Conservation (phyloP, 768 basidiomycete genomes). For the Phanerochaete carnosa region DNA sequence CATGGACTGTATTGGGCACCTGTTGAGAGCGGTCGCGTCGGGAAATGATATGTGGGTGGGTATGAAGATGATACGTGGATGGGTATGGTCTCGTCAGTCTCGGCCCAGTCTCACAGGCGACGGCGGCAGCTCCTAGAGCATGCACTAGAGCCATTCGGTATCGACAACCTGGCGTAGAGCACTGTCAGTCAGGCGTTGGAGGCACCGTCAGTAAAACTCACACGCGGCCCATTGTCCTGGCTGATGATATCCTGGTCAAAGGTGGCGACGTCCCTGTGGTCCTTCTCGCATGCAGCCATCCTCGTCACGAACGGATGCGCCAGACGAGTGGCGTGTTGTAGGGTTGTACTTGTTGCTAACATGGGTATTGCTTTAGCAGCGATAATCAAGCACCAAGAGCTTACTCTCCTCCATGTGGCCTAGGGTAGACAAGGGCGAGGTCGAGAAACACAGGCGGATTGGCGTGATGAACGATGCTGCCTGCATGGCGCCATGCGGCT, state of each 20-base stretch:
- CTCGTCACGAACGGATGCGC: conserved; percentile 63
- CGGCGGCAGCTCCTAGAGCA: conserved; percentile 81
- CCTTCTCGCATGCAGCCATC: conserved; percentile 38
- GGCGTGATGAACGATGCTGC: conserved; percentile 40
- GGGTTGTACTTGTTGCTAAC: conserved; percentile 46
- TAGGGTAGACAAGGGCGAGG: neutral
- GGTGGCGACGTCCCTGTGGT: conserved; percentile 47
- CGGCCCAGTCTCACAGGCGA: conserved; percentile 66
- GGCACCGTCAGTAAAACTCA: conserved; percentile 31
- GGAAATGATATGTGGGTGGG: no score
- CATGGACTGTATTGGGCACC: conserved; percentile 29
- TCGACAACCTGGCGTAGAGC: conserved; percentile 60
- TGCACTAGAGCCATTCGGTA: conserved; percentile 69
- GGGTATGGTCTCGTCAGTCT: conserved; percentile 70
- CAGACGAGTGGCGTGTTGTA: conserved; percentile 66
- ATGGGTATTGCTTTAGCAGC: neutral
- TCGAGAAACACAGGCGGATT: neutral
- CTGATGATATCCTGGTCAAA: conserved; percentile 75
- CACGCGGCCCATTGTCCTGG: conserved; percentile 80
- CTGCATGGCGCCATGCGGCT: conserved; percentile 65
- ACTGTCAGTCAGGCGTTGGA: neutral
- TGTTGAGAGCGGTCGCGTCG: conserved; percentile 55
- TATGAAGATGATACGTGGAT: conserved; percentile 51
- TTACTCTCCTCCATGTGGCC: neutral
- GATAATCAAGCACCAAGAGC: neutral